Conservation (phyloP, 108 stramenopile species). For the Nitzschia inconspicua region DNA sequence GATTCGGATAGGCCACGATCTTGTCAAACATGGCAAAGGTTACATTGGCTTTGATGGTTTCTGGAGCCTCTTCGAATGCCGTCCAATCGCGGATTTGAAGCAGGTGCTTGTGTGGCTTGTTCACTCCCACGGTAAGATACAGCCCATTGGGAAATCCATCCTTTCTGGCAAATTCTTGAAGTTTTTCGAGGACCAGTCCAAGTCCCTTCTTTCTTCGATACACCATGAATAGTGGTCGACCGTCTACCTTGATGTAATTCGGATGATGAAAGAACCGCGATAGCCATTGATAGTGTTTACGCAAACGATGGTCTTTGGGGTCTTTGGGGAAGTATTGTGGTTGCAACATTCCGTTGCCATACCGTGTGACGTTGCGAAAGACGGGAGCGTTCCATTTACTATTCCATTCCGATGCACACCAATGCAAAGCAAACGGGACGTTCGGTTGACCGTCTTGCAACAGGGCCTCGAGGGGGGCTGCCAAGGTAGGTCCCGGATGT, state of each 20-base stretch:
- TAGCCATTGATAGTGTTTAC: slow-evolving; percentile 59
- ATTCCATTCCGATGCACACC: slow-evolving; percentile 45
- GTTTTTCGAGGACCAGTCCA: slow-evolving; percentile 23
- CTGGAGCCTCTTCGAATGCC: background rate
- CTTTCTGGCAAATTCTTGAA: slow-evolving; percentile 36
- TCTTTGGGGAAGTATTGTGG: slow-evolving; percentile 54
- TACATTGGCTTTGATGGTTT: background rate
- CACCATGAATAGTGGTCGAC: slow-evolving; percentile 45
- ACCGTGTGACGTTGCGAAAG: slow-evolving; percentile 14
- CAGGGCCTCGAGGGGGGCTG: slow-evolving; percentile 38
- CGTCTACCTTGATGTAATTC: slow-evolving; percentile 47
- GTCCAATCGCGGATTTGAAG: background rate
- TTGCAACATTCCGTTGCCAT: no score
- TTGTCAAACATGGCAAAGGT: slow-evolving; percentile 7
- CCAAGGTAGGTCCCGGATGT: slow-evolving; percentile 43
- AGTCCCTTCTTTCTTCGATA: slow-evolving; percentile 29
- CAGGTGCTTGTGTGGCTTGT: slow-evolving; percentile 21
- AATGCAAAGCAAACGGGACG: slow-evolving; percentile 49
- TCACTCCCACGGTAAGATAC: slow-evolving; percentile 35
- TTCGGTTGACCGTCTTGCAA: slow-evolving; percentile 53
- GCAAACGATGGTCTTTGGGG: slow-evolving; percentile 18
- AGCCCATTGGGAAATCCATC: slow-evolving; percentile 57
- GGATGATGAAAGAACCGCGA: slow-evolving; percentile 55
- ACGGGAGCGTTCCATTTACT: slow-evolving; percentile 53
- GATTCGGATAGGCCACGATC: slow-evolving; percentile 49